Conservation (phyloP, 306 rosid species). For the Arachis hypogaea region DNA sequence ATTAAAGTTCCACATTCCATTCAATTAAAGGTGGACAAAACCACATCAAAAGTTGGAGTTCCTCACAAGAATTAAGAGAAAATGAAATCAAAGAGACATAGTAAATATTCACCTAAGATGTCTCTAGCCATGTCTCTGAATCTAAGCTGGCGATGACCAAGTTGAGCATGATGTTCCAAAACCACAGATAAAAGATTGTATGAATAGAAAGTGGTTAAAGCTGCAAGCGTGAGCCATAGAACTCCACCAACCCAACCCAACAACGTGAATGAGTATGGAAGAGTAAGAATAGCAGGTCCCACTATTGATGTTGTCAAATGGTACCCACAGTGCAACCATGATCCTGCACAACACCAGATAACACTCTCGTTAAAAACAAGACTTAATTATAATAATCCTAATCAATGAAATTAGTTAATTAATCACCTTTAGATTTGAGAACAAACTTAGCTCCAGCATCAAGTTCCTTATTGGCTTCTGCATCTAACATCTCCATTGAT, state of each 20-base stretch:
- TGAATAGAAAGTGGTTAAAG: constrained; percentile 67
- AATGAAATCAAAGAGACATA: neutral
- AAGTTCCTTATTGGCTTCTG: constrained; percentile 62
- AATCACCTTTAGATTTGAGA: constrained; percentile 71
- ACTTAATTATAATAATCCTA: too few relatives aligned
- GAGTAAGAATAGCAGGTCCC: constrained; percentile 66
- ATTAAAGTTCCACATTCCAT: neutral
- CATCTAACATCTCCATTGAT: constrained; percentile 55
- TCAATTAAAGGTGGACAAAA: neutral
- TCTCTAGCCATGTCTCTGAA: constrained; percentile 73
- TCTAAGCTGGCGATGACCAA: constrained; percentile 75
- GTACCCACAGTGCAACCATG: constrained; percentile 88
- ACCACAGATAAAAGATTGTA: constrained; percentile 75
- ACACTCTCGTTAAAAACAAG: too few relatives aligned
- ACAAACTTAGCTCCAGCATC: constrained; percentile 89
- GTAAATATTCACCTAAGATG: constrained; percentile 53
- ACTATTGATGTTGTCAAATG: constrained; percentile 88
- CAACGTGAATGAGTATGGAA: constrained; percentile 63
- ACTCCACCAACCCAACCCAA: constrained; percentile 86
- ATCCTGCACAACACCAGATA: constrained; percentile 44
- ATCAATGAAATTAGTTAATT: too few relatives aligned
- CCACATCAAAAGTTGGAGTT: neutral
- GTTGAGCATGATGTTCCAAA: constrained; percentile 70
- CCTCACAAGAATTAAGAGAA: neutral
- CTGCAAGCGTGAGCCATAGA: constrained; percentile 56